Base-by-base conservation (phyloP, 352 stramenopile species). In the Phytophthora melonis region DNA sequence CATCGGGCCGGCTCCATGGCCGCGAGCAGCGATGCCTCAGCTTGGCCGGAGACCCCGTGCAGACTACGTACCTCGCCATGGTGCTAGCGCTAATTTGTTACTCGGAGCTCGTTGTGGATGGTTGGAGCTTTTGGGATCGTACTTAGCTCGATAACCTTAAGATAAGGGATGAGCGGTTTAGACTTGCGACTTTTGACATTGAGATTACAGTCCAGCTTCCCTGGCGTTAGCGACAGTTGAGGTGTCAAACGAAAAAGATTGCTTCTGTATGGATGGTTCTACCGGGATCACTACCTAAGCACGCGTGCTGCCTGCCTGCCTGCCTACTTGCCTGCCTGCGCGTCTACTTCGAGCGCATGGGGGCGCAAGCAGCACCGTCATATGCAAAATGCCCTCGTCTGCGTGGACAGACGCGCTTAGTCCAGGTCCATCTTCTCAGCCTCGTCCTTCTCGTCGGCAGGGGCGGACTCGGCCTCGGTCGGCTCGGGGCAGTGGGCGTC, bases 361-460 rank as follows among this genome's bases (percentile, higher is more conserved):
- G n/a, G 36, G 61, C 19, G 47, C 70, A 13, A 67, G 58, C 59
- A 67, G 71, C 71, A 68, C 56, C 39, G 54, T 74, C 70, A 74
- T 71, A 75, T 71, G 60, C 71, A 78, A 74, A 71, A 66, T 73
- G 59, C 65, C 53, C 27, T 71, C 56, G 34, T 58, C 36, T 61
- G 36, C 50, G 47, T 64, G 18, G 21, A 13, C 58, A n/a, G 58
- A 36, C 41, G 2, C 13, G 54, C 72, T 86, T 95, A 96, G 67
- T 96, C 89, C 59, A 96, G 77, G 62, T 96, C 89, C 89, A 96
- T 96, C 78, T 96, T 96, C 54, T 95, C 86, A 21, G 71, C 78
- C 66, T 87, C 86, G 19, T 75, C 64, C 70, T 81, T 78, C 52
- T 78, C 77, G 43, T 85, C 80, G 59, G 58, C 59, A 58, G 59